A percentile compares a stretch with the other conserved stretches of the same genome.
These are phyloP conservation scores for Mrakia frigida DNA, from an alignment of 768 basidiomycete genomes.

Conservation along the genomic window DNA sequence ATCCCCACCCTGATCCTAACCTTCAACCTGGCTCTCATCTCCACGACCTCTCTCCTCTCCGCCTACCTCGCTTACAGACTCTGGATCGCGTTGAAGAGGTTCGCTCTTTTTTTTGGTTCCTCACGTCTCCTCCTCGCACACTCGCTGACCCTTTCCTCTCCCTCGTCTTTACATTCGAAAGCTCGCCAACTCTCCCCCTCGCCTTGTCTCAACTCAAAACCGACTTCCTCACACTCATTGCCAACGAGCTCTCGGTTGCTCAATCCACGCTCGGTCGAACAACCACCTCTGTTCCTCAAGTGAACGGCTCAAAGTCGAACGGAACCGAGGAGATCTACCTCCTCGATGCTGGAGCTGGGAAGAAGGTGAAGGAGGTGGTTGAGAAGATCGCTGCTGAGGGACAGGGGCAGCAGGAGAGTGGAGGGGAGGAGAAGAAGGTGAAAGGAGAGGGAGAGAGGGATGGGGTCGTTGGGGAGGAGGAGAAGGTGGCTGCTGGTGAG, in stretches of 20 bases:
- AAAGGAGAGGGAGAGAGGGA: background rate
- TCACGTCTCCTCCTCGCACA: background rate
- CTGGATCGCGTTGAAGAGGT: conserved; percentile 14
- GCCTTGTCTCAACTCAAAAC: conserved; percentile 3
- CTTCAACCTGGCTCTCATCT: conserved; percentile 8
- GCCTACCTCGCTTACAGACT: background rate
- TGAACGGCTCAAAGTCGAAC: background rate
- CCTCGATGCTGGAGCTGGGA: background rate
- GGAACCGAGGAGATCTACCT: background rate
- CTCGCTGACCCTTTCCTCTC: no score
- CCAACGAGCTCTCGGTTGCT: conserved; percentile 8
- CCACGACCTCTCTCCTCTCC: background rate
- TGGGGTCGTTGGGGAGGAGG: background rate
- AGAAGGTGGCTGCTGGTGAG: background rate
- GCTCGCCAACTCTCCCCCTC: conserved; percentile 8
- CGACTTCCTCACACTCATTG: conserved; percentile 10
- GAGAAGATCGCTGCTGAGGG: background rate
- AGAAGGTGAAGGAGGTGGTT: background rate
- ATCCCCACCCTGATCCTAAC: background rate
- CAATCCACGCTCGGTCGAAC: conserved; percentile 7
- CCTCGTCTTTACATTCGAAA: background rate
- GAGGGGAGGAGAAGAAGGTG: background rate
- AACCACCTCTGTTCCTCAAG: background rate
- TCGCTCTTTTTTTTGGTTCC: background rate
- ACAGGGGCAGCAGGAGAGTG: background rate